These are phyloP conservation scores for Litchi chinensis DNA, from an alignment of 345 rosid species.

Conservation along the genomic window DNA sequence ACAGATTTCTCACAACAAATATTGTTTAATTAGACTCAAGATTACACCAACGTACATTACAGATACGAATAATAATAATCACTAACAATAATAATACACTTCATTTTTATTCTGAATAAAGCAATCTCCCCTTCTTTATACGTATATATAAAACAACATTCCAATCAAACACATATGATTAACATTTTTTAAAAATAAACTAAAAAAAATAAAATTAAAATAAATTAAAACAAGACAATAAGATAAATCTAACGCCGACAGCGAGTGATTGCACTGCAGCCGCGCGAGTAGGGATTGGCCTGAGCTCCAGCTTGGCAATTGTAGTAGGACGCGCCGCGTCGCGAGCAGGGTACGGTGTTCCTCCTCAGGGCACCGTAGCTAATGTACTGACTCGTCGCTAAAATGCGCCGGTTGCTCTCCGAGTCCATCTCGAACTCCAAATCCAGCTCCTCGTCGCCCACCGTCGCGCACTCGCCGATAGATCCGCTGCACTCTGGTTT, in stretches of 20 bases:
- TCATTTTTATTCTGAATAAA: not conserved
- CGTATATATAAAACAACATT: not conserved
- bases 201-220: not conserved
- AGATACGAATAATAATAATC: not conserved
- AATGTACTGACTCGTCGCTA: constrained; percentile 60
- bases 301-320: constrained; percentile 72
- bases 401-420: constrained; percentile 81
- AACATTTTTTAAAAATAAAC: not conserved
- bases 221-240: not conserved
- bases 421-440: constrained; percentile 68
- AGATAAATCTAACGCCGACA: constrained; percentile 56
- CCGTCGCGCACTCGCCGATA: constrained; percentile 60
- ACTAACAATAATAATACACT: not conserved
- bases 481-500: constrained; percentile 66
- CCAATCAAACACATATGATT: constrained; percentile 1
- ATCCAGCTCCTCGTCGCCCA: constrained; percentile 37
- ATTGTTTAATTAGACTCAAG: too few relatives aligned
- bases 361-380: constrained; percentile 93
- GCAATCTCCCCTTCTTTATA: constrained; percentile 3
- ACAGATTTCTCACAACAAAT: too few relatives aligned
- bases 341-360: constrained; percentile 79
- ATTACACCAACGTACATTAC: not conserved
- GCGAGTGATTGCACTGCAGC: constrained; percentile 76
- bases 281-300: constrained; percentile 86
- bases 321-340: constrained; percentile 91